These are phyloP conservation scores for Aspergillus proliferans DNA, from an alignment of 2,329 filamentous ascomycete species.

Conservation along the genomic window DNA sequence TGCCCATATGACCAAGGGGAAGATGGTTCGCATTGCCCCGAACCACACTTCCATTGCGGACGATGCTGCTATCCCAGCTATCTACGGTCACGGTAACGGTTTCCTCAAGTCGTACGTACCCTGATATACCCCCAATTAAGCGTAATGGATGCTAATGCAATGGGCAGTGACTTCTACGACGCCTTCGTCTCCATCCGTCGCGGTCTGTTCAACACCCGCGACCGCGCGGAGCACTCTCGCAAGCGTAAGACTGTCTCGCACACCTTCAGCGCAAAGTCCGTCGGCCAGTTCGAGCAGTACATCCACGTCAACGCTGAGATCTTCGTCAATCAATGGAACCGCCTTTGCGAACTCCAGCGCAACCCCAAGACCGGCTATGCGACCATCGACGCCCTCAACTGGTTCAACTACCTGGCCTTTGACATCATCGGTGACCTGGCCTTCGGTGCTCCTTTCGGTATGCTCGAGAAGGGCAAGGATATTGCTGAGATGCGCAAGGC, in stretches of 20 bases:
- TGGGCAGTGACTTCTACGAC: conserved; percentile 74
- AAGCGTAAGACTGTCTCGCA: conserved; percentile 87
- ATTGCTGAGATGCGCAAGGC: conserved; percentile 65
- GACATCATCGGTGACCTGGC: conserved; percentile 58
- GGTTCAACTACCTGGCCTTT: conserved; percentile 68
- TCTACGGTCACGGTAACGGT: conserved; percentile 76
- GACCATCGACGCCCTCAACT: conserved; percentile 66
- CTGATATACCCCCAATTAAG: neutral
- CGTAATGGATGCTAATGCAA: neutral
- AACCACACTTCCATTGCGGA: conserved; percentile 79
- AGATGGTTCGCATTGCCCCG: conserved; percentile 76
- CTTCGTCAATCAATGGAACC: conserved; percentile 68
- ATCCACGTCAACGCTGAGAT: conserved; percentile 72
- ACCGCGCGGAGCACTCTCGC: conserved; percentile 72
- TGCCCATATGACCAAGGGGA: conserved; percentile 68
- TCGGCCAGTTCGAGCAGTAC: conserved; percentile 82
- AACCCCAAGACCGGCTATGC: conserved; percentile 50
- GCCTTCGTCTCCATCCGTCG: conserved; percentile 82
- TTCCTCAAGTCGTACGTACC: conserved; percentile 62
- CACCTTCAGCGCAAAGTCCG: conserved; percentile 75
- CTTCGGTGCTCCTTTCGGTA: conserved; percentile 74
- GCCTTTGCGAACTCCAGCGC: conserved; percentile 47
- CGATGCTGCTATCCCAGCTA: conserved; percentile 64
- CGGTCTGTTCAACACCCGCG: conserved; percentile 83
- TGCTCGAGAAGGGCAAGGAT: conserved; percentile 71